Evolutionary conservation across 1,284 basidiomycete species (phyloP).

Genomic region (Lignosus rhinocerotis): DNA sequence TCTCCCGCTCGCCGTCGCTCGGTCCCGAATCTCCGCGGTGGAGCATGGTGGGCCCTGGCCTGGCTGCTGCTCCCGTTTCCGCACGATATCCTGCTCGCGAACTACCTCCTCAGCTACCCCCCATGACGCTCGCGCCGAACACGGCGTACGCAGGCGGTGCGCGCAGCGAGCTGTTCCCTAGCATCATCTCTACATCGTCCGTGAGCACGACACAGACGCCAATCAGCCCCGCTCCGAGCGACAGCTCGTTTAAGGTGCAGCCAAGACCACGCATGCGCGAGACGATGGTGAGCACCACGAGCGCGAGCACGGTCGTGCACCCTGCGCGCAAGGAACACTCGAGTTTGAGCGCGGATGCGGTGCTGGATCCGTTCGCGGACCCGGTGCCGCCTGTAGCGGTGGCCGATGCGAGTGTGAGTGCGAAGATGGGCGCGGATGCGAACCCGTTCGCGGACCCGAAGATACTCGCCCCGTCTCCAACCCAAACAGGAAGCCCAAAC

Average conservation of each 20-base stretch:
- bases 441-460: slow-evolving; percentile 28
- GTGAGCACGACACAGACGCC: slow-evolving; percentile 10
- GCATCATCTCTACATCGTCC: slow-evolving; percentile 17
- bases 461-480: neutral
- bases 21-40: slow-evolving; percentile 17
- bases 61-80: neutral
- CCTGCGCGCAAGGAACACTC: slow-evolving; percentile 10
- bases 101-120: neutral
- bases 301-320: slow-evolving; percentile 10
- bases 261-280: slow-evolving; percentile 12
- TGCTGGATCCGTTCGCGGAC: slow-evolving; percentile 15
- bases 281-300: slow-evolving; percentile 15
- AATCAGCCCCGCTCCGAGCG: slow-evolving; percentile 12
- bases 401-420: neutral
- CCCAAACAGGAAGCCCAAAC: slow-evolving; percentile 3
- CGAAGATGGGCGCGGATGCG: neutral
- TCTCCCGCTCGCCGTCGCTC: slow-evolving; percentile 11
- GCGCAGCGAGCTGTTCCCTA: slow-evolving; percentile 19
- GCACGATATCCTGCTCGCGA: neutral
- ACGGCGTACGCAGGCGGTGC: neutral
- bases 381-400: slow-evolving; percentile 14
- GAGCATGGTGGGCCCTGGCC: neutral
- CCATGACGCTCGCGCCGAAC: neutral
- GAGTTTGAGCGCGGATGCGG: slow-evolving; percentile 19
- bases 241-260: neutral